phyloP scores from a whole-genome alignment of 495 filamentous ascomycete genomes.

The Penicillium argentinense region DNA sequence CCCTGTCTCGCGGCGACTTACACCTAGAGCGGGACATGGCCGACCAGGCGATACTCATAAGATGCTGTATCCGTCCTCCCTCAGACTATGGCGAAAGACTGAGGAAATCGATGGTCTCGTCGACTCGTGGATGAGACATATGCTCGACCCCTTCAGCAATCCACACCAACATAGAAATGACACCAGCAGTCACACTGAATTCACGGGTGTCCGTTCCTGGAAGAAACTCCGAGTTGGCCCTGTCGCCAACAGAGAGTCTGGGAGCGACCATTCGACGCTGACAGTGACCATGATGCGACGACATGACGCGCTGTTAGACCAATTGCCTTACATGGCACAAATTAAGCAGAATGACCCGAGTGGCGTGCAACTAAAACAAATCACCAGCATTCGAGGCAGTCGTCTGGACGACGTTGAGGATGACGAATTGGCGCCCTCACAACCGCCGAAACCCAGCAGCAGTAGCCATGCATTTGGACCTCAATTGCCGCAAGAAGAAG shows the following conservation, averaged over 20 bases:
- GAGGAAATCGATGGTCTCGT: slow-evolving; percentile 76
- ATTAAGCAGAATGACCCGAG: slow-evolving; percentile 42
- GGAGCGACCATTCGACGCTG: slow-evolving; percentile 2
- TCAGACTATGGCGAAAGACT: slow-evolving; percentile 72
- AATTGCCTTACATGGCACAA: slow-evolving; percentile 78
- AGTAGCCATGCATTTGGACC: slow-evolving; percentile 9
- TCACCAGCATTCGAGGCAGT: slow-evolving; percentile 60
- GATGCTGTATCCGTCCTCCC: slow-evolving; percentile 83
- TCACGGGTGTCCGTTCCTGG: slow-evolving; percentile 36
- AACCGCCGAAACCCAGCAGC: slow-evolving; percentile 3
- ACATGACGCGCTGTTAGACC: slow-evolving; percentile 74
- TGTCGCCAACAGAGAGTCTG: background rate
- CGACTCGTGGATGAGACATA: slow-evolving; percentile 59
- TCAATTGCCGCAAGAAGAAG: slow-evolving; percentile 37
- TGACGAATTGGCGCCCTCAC: slow-evolving; percentile 19
- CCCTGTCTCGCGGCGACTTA: slow-evolving; percentile 68
- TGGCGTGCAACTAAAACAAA: slow-evolving; percentile 59
- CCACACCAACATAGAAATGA: slow-evolving; percentile 20
- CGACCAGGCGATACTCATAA: slow-evolving; percentile 59
- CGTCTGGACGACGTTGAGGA: slow-evolving; percentile 48
- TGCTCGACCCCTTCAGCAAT: slow-evolving; percentile 25
- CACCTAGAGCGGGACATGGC: slow-evolving; percentile 28
- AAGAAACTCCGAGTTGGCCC: slow-evolving; percentile 20
- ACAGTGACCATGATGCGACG: slow-evolving; percentile 61
- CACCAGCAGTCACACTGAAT: slow-evolving; percentile 24